Base-by-base conservation (phyloP, 257 asterid species). In the Cruciata laevipes region DNA sequence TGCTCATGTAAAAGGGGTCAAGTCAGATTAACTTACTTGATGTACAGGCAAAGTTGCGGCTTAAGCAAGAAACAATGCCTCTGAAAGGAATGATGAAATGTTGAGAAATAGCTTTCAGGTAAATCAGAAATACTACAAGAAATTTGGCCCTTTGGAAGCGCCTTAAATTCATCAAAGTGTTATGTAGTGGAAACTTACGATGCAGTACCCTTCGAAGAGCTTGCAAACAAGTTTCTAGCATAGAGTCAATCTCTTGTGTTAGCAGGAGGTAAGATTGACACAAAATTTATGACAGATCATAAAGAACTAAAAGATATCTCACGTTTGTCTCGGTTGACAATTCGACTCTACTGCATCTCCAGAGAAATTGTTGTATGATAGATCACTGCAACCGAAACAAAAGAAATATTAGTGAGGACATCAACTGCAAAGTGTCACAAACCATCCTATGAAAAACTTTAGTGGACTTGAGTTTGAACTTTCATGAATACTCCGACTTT, bases 61-160 rank as follows among this genome's bases (percentile, higher is more conserved):
- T 69, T 65, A 83, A 80, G 83, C 92, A 88, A 61, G 90, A 85
- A 62, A 76, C 79, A 49, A 63, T 71, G 63, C 85, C 84, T 33
- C 95, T 83, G 69, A 56, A 62, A 82, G n/a, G 62, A 68, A 70
- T 14, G 66, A 78, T 20, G 66, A 27, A 47, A 67, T 51, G 49
- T 30, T 18, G 38, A 11, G n/a, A 13, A 63, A 69, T 65, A 62
- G 62, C 78, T 42, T 37, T 76, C 69, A 64, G 60, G 67, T 13
- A 31, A 31, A 60, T 27, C 23, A 60, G 42, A 60, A 4, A 27
- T 60, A 5, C 12, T 14, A 31, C 8, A 17, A 27, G 11, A 31
- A 5, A 14, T 32, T 4, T 20, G 17, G 37, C 66, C 25, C 13
- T 11, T 2, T 42, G 42, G 57, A 57, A 51, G 21, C 30, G 30